Evolutionary conservation across 352 stramenopile genomes (phyloP).

Genomic region (Pythium coloratum): DNA sequence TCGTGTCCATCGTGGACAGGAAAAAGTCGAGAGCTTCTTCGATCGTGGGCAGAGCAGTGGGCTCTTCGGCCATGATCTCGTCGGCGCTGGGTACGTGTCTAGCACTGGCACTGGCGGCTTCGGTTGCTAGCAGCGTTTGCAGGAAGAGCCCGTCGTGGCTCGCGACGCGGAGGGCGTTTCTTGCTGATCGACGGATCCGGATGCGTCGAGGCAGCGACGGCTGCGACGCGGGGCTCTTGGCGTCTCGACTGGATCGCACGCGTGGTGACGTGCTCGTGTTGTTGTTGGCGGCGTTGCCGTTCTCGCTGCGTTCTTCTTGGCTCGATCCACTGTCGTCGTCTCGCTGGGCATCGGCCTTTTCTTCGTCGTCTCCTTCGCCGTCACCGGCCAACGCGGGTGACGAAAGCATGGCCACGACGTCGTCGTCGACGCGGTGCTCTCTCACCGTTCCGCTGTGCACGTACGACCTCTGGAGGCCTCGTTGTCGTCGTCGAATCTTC

Average conservation of each 20-base stretch:
- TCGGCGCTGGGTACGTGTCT: conserved; percentile 3
- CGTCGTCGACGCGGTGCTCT: conserved; percentile 29
- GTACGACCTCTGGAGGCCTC: conserved; percentile 20
- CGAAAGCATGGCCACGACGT: conserved; percentile 22
- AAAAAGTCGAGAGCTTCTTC: conserved; percentile 33
- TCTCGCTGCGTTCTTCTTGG: conserved; percentile 4
- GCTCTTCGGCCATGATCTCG: conserved; percentile 1
- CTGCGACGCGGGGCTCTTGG: not conserved
- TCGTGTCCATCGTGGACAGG: conserved; percentile 16
- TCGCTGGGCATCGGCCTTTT: not conserved
- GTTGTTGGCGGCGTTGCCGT: not conserved
- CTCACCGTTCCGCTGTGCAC: conserved; percentile 4
- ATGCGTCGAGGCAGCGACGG: conserved; percentile 15
- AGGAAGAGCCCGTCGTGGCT: conserved; percentile 14
- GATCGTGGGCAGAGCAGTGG: conserved; percentile 20
- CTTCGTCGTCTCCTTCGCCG: not conserved
- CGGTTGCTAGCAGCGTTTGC: not conserved
- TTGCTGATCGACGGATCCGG: conserved; percentile 18
- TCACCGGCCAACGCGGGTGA: conserved; percentile 5
- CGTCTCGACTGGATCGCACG: conserved; percentile 1
- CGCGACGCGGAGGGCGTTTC: conserved; percentile 15
- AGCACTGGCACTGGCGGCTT: conserved; percentile 1
- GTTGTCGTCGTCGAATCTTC: conserved; percentile 26
- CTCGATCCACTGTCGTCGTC: not conserved
- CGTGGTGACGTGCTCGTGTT: not conserved